These are phyloP conservation scores for Colletotrichum nymphaeae DNA, from an alignment of 2,329 filamentous ascomycete genomes.

Conservation along the genomic window DNA sequence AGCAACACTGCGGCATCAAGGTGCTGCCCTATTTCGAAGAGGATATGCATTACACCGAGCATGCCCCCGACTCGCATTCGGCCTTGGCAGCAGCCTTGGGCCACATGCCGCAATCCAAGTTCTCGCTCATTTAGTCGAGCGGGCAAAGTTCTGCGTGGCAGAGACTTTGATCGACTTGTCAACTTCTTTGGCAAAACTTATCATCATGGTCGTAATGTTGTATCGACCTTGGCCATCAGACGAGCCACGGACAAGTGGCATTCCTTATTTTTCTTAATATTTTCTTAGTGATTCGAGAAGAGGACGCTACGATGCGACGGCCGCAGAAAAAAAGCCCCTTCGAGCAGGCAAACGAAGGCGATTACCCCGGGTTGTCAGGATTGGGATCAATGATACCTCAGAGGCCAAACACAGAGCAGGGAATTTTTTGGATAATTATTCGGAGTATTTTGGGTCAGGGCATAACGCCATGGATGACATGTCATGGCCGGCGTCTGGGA, in stretches of 20 bases:
- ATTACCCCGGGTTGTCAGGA: constrained; percentile 7
- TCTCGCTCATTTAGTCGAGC: constrained; percentile 26
- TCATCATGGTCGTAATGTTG: too few relatives aligned
- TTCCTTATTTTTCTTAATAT: background rate
- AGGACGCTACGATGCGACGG: constrained; percentile 28
- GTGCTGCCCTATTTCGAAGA: constrained; percentile 56
- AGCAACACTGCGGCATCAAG: constrained; percentile 51
- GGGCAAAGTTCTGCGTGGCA: background rate
- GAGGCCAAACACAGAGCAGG: background rate
- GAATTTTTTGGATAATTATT: constrained; percentile 10
- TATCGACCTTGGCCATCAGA: background rate
- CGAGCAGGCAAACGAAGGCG: constrained; percentile 20
- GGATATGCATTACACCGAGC: constrained; percentile 54
- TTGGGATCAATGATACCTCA: constrained; percentile 29
- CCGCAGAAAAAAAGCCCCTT: constrained; percentile 15
- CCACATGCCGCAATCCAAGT: constrained; percentile 30
- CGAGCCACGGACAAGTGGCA: constrained; percentile 19
- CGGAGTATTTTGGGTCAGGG: constrained; percentile 29
- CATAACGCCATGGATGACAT: constrained; percentile 26
- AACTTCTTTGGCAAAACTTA: background rate
- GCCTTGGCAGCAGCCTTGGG: constrained; percentile 34
- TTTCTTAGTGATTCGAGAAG: constrained; percentile 18
- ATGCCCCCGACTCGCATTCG: constrained; percentile 45
- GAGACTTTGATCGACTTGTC: background rate
- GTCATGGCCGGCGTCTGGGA: constrained; percentile 30